phyloP scores from a whole-genome alignment of 352 stramenopile genomes.

The Thalassiosira livingstoniorum region DNA sequence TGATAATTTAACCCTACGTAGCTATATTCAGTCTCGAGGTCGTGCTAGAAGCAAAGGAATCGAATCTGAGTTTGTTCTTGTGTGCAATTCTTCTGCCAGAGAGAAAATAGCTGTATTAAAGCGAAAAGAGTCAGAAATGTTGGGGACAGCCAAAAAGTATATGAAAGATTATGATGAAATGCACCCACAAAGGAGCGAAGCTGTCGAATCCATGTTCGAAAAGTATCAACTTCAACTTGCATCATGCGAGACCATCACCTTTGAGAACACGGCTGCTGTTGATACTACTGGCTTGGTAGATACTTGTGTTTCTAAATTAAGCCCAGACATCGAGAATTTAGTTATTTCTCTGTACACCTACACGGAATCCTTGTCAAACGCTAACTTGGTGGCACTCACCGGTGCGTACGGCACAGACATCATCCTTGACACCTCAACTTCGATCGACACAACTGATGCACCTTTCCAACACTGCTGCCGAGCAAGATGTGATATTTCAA shows the following conservation, averaged over 20 bases:
- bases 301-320: no score
- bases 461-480: slow-evolving; percentile 1
- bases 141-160: not conserved
- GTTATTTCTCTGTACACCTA: slow-evolving; percentile 7
- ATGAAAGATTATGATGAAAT: slow-evolving; percentile 8
- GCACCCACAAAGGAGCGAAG: not conserved
- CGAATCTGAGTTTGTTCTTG: not conserved
- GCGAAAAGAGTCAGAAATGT: not conserved
- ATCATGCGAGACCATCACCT: no score
- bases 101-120: not conserved
- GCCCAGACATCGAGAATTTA: no score
- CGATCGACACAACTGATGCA: not conserved
- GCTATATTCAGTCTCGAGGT: slow-evolving; percentile 11
- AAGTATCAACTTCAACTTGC: not conserved
- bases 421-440: not conserved
- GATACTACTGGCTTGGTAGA: no score
- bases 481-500: not conserved
- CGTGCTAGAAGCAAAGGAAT: not conserved
- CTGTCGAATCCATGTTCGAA: not conserved
- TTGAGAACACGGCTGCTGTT: no score
- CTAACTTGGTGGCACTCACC: not conserved
- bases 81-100: not conserved
- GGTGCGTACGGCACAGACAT: not conserved
- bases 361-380: not conserved
- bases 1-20: not conserved